Base-by-base conservation (phyloP, 2,329 filamentous ascomycete genomes). In the Myriosclerotinia duriaeana region DNA sequence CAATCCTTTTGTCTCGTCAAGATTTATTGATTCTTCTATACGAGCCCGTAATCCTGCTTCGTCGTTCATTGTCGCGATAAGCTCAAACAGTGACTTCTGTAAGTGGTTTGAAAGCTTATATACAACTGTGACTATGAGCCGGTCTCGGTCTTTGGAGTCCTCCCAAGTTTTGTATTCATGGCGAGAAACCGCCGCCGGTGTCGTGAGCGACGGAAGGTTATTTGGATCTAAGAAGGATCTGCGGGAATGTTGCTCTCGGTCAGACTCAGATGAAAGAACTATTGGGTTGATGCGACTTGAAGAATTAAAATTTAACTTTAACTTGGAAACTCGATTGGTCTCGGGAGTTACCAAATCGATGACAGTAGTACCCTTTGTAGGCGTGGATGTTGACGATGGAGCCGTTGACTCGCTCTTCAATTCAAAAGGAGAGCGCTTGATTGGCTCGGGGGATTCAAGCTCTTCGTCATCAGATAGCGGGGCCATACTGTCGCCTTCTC, bases 71-170 rank as follows among this genome's bases (percentile, higher is more conserved):
- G 42, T 42, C 9, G 58, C 61, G 40, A 63, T 60, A 8, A 68
- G 53, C 20, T 53, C 26, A 46, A 69, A 64, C 2, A 69, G 38
- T 11, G 42, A n/a, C 38, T 66, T 66, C 64, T 68, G 40, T 6
- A 36, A 15, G 0, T 15, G 30, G 5, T 30, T 59, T 14, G 53
- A 20, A 30, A 65, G 34, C 34, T 38, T 48, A 15, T 62, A 38
- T 7, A 66, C 55, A 2, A 79, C 69, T 62, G 81, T 80, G 59
- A 82, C 78, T 30, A 84, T 69, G 1, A 82, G 72, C 7, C 80
- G 77, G 50, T 79, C 78, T 14, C 65, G 67, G 60, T 76, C 73
- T n/a, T 44, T 22, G 22, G 67, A 42, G 11, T 68, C 67, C 44
- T 66, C 61, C 73, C 72, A 76, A 22, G 53, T 55, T 9, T 64